These are phyloP conservation scores for Penicillium chermesinum DNA, from an alignment of 495 filamentous ascomycete genomes.

Conservation along the genomic window DNA sequence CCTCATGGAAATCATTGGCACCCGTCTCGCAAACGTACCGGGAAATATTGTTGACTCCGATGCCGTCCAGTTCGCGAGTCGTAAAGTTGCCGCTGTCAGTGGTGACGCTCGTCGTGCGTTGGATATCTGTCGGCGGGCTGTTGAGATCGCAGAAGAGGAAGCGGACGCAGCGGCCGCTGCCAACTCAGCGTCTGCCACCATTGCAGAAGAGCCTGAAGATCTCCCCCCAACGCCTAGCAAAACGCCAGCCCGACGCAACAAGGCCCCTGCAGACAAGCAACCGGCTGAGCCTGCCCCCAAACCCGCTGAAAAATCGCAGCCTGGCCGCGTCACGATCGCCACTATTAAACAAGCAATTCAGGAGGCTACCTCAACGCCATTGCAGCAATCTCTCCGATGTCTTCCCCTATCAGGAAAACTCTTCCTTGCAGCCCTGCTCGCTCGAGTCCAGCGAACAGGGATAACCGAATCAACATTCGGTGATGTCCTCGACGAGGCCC, in stretches of 20 bases:
- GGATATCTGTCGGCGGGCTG: conserved; percentile 92
- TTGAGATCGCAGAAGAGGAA: conserved; percentile 82
- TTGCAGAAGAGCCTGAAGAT: conserved; percentile 28
- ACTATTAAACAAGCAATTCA: conserved; percentile 91
- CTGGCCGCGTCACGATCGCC: conserved; percentile 76
- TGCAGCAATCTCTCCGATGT: conserved; percentile 79
- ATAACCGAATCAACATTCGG: conserved; percentile 80
- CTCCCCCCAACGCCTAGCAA: conserved; percentile 45
- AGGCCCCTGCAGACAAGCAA: conserved; percentile 15
- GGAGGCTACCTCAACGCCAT: conserved; percentile 86
- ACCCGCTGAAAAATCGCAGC: conserved; percentile 22
- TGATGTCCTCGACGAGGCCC: conserved; percentile 89
- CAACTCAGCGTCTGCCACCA: conserved; percentile 16
- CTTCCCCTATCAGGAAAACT: conserved; percentile 79
- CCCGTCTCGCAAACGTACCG: conserved; percentile 77
- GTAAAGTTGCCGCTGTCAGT: conserved; percentile 94
- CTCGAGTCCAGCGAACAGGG: conserved; percentile 74
- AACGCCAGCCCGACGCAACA: conserved; percentile 32
- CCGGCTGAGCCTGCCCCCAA: conserved; percentile 11
- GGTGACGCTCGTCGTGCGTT: conserved; percentile 90
- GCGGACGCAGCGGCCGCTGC: conserved; percentile 41
- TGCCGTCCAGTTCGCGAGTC: conserved; percentile 90
- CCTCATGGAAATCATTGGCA: conserved; percentile 95
- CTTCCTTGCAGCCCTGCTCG: conserved; percentile 74
- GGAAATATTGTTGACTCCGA: conserved; percentile 89